Conservation (phyloP, 352 stramenopile genomes). For the Pythium rhizo-oryzae region DNA sequence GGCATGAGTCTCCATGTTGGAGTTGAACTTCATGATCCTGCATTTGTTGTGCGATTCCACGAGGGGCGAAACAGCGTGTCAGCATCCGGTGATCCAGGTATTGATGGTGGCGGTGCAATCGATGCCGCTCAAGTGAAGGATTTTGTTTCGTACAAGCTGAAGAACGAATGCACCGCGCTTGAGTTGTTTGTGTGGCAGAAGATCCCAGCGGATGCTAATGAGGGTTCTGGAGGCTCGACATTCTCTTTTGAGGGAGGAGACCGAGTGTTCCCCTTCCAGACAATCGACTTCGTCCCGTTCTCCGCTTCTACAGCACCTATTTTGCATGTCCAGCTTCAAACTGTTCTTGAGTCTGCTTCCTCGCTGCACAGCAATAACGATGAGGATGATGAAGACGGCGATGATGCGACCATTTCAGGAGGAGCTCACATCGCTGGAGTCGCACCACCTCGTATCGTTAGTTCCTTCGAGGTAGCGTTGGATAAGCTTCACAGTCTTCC, state of each 20-base stretch:
- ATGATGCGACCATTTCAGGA: slow-evolving; percentile 4
- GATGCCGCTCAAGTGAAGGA: slow-evolving; percentile 41
- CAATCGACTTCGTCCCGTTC: slow-evolving; percentile 80
- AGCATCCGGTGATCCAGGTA: not conserved
- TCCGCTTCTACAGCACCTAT: slow-evolving; percentile 62
- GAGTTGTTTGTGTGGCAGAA: slow-evolving; percentile 85
- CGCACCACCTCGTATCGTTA: slow-evolving; percentile 43
- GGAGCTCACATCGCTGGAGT: slow-evolving; percentile 7
- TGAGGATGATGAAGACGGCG: slow-evolving; percentile 22
- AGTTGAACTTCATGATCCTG: slow-evolving; percentile 81
- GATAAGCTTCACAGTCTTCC: slow-evolving; percentile 82
- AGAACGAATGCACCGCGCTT: slow-evolving; percentile 83
- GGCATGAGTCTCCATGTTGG: slow-evolving; percentile 58
- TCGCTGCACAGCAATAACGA: slow-evolving; percentile 16
- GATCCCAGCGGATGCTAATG: slow-evolving; percentile 58
- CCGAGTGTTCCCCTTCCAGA: slow-evolving; percentile 72
- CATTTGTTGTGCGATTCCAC: slow-evolving; percentile 38
- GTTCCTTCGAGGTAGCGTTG: slow-evolving; percentile 81
- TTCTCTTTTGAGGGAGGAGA: slow-evolving; percentile 65
- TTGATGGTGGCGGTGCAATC: slow-evolving; percentile 3
- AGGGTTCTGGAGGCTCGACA: slow-evolving; percentile 32
- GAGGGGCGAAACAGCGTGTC: slow-evolving; percentile 15
- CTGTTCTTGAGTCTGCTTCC: slow-evolving; percentile 47
- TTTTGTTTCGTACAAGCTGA: slow-evolving; percentile 80
- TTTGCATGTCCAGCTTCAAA: slow-evolving; percentile 78